Base-by-base conservation (phyloP, 345 rosid genomes). In the Zanthoxylum bungeanum region DNA sequence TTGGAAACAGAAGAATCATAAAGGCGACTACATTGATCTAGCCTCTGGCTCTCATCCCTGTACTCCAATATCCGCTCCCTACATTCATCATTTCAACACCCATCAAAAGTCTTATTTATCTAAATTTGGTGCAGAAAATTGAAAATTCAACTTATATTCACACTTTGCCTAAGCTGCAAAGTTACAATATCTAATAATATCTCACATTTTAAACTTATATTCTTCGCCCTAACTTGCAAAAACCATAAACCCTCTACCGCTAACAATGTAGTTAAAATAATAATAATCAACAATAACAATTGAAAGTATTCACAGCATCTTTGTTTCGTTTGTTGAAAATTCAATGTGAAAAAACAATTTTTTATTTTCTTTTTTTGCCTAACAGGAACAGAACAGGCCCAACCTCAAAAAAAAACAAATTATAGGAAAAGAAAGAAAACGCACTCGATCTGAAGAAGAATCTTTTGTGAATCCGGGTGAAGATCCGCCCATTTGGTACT, bases 401-500 rank as follows among this genome's bases (percentile, higher is more conserved):
- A 19, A 9, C 16, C 14, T 40, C 6, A 53, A 47, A 2, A 9
- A 21, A 59, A 44, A 40, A 56, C 2, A 3, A 64, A 24, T n/a
- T n/a, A n/a, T n/a, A n/a, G n/a, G 1, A 4, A 27, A 56, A 39
- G 31, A 52, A 10, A 51, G 16, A 7, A 19, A 59, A 76, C 87
- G 4, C 85, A 93, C 97, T 93, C 98, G 47, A 94, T 92, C 75
- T 87, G 89, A 42, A 89, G 99, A 36, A 95, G 80, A 72, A 83
- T 36, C 52, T 92, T 95, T 70, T 92, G 99, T 55, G 96, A 89
- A 84, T 92, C 97, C 16, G 96, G 96, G 73, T 89, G 97, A 68
- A 95, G 93, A 89, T 95, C 97, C 25, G 88, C 85, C 99, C 99
- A 95, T 67, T 89, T 91, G 14, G 98, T 88, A 74, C 96, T 79